phyloP scores from a whole-genome alignment of 2,329 filamentous ascomycete species.

The Colletotrichum tamarilloi region DNA sequence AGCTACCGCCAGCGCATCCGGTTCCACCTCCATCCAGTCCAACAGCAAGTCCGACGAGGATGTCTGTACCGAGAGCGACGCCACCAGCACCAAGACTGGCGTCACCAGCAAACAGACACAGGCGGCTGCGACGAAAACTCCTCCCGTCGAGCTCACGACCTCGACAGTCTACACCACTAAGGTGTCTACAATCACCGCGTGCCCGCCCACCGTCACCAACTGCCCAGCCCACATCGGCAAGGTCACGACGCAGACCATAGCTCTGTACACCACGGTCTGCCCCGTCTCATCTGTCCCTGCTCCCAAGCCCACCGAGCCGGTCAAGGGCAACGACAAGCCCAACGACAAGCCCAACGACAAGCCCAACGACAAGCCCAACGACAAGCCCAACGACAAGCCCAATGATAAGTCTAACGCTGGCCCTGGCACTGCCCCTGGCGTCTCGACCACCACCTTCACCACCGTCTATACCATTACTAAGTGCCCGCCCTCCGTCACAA shows the following conservation, averaged over 20 bases:
- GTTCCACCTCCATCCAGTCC: not conserved
- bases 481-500: slow-evolving; percentile 57
- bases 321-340: slow-evolving; percentile 11
- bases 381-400: not conserved
- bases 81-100: slow-evolving; percentile 15
- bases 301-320: slow-evolving; percentile 19
- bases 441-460: slow-evolving; percentile 50
- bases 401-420: not conserved
- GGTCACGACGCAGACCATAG: slow-evolving; percentile 49
- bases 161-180: slow-evolving; percentile 54
- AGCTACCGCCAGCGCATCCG: not conserved
- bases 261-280: slow-evolving; percentile 54
- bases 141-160: slow-evolving; percentile 39
- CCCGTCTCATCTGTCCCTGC: slow-evolving; percentile 44
- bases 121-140: slow-evolving; percentile 22
- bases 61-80: slow-evolving; percentile 26
- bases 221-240: slow-evolving; percentile 48
- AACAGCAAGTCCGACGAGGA: slow-evolving; percentile 3
- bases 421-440: not conserved
- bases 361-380: too few relatives aligned
- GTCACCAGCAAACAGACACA: not conserved
- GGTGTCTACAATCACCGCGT: slow-evolving; percentile 67
- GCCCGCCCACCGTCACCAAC: slow-evolving; percentile 55
- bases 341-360: not conserved
- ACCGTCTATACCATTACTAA: slow-evolving; percentile 65